Evolutionary conservation across 1,139 yeast genomes (phyloP), one percentile per base, ranked within the genome.

Genomic region (Zhuliangozyma blackwelliae): DNA sequence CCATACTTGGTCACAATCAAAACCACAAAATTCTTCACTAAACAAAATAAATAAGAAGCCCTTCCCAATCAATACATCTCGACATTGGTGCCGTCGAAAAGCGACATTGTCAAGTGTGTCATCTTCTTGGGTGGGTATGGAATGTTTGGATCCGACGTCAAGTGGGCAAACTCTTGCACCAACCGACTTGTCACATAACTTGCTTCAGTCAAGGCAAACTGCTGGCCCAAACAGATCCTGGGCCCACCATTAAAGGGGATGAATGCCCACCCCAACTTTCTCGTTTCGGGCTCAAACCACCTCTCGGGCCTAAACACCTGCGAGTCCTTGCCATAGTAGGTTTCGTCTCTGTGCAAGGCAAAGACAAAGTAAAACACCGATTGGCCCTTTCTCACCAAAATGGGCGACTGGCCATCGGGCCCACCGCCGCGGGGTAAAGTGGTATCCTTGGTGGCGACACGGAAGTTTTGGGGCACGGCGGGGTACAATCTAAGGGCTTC

Each of bases 201-300:
- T 4, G 77, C 75, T 52, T 77, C 82, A 12, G 79, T 74, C 40
- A 76, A 63, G 1, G 80, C 81, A 54, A 72, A 74, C 51, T 75
- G 81, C 54, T 76, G 81, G 12, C 82, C 82, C 35, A 76, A 58
- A 48, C 82, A 77, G 39, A 76, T 75, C 40, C 82, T 60, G 25
- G 82, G 82, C 5, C 82, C 82, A 34, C 81, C 82, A 46, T 76
- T 76, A 59, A 75, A 75, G 5, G 80, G 80, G 22, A 75, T 51
- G 51, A 59, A 75, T 10, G 71, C 73, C 79, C 80, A 76, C 16
- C 72, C 73, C 40, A 61, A 51, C 44, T 61, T 65, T 38, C 52
- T 57, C 25, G 59, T 53, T 27, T 47, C 45, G 30, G 62, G 61
- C 42, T 62, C 67, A 38, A 57, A 58, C 79, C 79, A 75, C 44